Base-by-base conservation (phyloP, 495 filamentous ascomycete genomes). In the Lichenothelia convexa region DNA sequence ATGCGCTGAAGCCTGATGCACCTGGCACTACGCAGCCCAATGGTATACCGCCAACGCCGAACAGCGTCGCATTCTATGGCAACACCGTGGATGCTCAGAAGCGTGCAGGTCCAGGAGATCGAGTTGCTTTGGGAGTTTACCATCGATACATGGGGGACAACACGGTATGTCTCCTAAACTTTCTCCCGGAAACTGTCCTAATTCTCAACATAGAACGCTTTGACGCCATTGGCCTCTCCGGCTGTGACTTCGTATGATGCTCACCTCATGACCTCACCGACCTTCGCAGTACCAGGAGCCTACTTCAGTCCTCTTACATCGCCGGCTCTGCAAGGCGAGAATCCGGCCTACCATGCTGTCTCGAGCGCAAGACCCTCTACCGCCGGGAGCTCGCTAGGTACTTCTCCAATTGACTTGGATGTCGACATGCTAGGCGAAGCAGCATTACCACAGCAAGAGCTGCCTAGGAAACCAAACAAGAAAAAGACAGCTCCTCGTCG, bases 241-340 rank as follows among this genome's bases (percentile, higher is more conserved):
- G 87, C 85, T 2, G 87, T 94, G 47, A 93, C 87, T 7, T 87
- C 89, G 19, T 66, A 89, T 32, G 86, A 93, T 43, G 68, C 71
- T 21, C 78, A 84, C 49, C 92, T 91, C 54, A 65, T 73, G 30
- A 57, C 72, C 18, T 71, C 85, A 30, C 71, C 75, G 8, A 80
- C 85, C 40, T 94, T 82, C 50, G 73, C 77, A 9, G 72, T 84
- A 9, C 78, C 80, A 7, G 75, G 78, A n/a, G 81, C 84, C 30
- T 86, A 89, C 54, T 93, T 95, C 50, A 94, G 84, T 45, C 89
- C 89, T 4, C 62, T 97, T 30, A 91, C 80, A 1, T 94, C 89
- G 18, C 89, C 89, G 0, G 86, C 87, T 3, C 65, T 94, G 21
- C 75, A 87, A 53, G 80, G 81, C 8, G 83, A 91, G 51, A 73